Base-by-base conservation (phyloP, 768 basidiomycete species). In the Lentinula detonsa region DNA sequence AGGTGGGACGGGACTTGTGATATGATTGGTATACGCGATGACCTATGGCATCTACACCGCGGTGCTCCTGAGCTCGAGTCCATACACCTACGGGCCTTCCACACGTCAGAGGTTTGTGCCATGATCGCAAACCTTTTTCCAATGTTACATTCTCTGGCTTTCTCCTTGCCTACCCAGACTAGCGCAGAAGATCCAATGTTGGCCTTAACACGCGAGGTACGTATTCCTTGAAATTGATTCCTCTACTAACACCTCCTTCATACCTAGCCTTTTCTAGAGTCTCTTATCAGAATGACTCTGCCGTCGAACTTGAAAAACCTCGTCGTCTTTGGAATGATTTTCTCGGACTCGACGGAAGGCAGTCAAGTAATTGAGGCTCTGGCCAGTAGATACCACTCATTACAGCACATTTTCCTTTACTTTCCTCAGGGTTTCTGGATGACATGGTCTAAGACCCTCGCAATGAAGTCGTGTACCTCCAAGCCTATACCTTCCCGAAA, bases 1-100 rank as follows among this genome's bases (percentile, higher is more conserved):
- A 57, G 64, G 31, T 65, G 62, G 62, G 58, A 55, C 34, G 50
- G 46, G 16, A 65, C 62, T 7, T 65, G 64, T 35, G 64, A 65
- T 46, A 55, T 60, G 31, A 43, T 65, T 46, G 62, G 57, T 42
- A 62, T 65, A 34, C 57, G 51, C 11, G 42, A 60, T 8, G 58
- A 65, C 23, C 34, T 65, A 28, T 31, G 39, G 13, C 39, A 48
- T 40, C 37, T 65, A n/a, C 64, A 65, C 23, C 18, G 31, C 23
- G 48, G 37, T 35, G 61, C 62, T 45, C 57, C 62, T 33, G 18
- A 58, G 7, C 51, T 65, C 23, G 62, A 62, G 37, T 51, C 64
- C 18, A 18, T 65, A 40, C 59, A 65, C 31, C 40, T 65, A 16
- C 51, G 61, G 39, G 62, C 64, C 8, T 65, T 65, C 50, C 64